A percentile compares a stretch with the other conserved stretches of the same genome.
phyloP scores from a whole-genome alignment of 2,329 filamentous ascomycete species.

The Phialocephala sp. region DNA sequence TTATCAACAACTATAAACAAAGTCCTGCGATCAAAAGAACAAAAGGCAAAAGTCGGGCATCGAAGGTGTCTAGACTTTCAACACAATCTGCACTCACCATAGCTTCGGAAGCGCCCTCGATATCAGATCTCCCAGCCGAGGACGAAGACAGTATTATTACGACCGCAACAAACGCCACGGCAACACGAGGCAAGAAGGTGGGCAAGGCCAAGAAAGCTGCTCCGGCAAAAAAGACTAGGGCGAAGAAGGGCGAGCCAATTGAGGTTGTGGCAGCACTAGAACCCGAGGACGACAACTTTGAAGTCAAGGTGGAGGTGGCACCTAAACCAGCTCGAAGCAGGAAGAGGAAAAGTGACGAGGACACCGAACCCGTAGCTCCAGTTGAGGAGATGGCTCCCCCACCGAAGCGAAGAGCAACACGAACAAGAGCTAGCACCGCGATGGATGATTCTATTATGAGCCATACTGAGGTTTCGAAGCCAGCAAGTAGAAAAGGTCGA shows the following conservation, averaged over 20 bases:
- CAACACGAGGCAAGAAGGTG: conserved; percentile 59
- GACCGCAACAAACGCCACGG: conserved; percentile 63
- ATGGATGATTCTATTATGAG: conserved; percentile 44
- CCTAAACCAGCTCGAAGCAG: conserved; percentile 36
- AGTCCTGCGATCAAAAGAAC: conserved; percentile 58
- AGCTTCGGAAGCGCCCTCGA: conserved; percentile 55
- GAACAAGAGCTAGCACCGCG: conserved; percentile 51
- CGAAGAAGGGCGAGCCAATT: conserved; percentile 60
- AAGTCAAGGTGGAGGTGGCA: conserved; percentile 37
- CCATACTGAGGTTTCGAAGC: conserved; percentile 48
- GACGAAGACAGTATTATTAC: conserved; percentile 65
- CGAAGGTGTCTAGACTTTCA: conserved; percentile 73
- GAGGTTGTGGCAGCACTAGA: conserved; percentile 50
- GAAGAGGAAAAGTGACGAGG: conserved; percentile 40
- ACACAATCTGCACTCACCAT: conserved; percentile 60
- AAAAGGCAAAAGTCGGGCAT: conserved; percentile 58
- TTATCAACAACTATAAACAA: conserved; percentile 62
- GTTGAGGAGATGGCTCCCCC: conserved; percentile 41
- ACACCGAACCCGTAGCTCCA: conserved; percentile 15
- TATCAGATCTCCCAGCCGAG: conserved; percentile 49
- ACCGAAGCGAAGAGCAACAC: conserved; percentile 46
- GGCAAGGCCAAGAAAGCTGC: conserved; percentile 61
- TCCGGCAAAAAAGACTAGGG: conserved; percentile 51
- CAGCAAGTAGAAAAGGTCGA: conserved; percentile 52
- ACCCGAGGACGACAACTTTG: conserved; percentile 41